phyloP scores from a whole-genome alignment of 768 basidiomycete species.

The Termitomyces sp. region DNA sequence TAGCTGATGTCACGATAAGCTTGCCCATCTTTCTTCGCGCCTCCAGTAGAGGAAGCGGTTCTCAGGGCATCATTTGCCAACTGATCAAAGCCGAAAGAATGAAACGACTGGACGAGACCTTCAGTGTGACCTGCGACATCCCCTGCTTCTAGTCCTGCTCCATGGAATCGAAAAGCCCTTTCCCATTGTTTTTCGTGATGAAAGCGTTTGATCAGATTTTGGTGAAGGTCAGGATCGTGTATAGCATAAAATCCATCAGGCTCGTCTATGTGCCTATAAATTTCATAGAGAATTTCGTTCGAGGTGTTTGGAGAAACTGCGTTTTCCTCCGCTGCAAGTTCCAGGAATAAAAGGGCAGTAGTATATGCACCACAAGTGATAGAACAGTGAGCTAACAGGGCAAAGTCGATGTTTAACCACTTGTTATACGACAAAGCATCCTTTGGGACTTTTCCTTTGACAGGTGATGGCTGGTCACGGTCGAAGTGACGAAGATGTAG shows the following conservation, averaged over 20 bases:
- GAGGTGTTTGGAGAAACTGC: constrained; percentile 24
- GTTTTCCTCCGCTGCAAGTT: constrained; percentile 61
- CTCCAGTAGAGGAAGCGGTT: constrained; percentile 27
- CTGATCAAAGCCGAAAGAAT: constrained; percentile 86
- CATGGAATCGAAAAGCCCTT: constrained; percentile 87
- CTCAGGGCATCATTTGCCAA: constrained; percentile 75
- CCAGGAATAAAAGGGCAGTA: constrained; percentile 86
- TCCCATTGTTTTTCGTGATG: constrained; percentile 94
- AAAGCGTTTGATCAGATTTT: constrained; percentile 79
- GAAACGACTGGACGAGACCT: constrained; percentile 76
- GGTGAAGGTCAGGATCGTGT: constrained; percentile 68
- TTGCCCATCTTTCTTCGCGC: constrained; percentile 21
- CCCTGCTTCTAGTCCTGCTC: constrained; percentile 74
- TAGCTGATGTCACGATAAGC: constrained; percentile 61
- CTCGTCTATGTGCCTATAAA: constrained; percentile 94
- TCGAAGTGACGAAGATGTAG: constrained; percentile 79
- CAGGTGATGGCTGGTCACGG: constrained; percentile 18
- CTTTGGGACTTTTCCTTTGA: not conserved
- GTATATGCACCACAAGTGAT: constrained; percentile 81
- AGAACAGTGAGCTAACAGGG: constrained; percentile 69
- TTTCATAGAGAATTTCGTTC: constrained; percentile 81
- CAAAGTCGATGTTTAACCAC: constrained; percentile 81
- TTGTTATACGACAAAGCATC: constrained; percentile 55
- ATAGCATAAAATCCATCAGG: constrained; percentile 99
- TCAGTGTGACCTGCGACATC: constrained; percentile 39